A percentile compares a stretch with the other conserved stretches of the same genome.
Evolutionary conservation across 2,329 filamentous ascomycete genomes (phyloP).

Genomic region (Neofusicoccum laricinum): DNA sequence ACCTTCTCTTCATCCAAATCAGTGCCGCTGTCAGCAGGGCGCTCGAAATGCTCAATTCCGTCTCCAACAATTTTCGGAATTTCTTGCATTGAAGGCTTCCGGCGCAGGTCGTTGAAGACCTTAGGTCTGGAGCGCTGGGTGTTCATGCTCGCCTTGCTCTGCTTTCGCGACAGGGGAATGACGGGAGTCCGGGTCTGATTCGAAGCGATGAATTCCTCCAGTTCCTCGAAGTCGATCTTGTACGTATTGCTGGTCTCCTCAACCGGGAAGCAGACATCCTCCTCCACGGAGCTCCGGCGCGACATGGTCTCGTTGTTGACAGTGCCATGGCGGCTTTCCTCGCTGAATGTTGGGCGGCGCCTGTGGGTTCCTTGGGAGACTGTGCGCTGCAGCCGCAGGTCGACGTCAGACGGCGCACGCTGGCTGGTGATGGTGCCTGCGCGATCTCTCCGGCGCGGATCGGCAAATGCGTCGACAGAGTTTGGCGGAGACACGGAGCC

Average conservation of each 20-base stretch:
- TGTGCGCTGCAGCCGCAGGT: constrained; percentile 65
- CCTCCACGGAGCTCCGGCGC: constrained; percentile 70
- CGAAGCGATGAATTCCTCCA: constrained; percentile 84
- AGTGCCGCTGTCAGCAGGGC: constrained; percentile 23
- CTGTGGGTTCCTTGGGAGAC: constrained; percentile 66
- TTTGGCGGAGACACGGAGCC: constrained; percentile 86
- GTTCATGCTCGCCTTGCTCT: constrained; percentile 32
- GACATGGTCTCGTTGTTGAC: constrained; percentile 61
- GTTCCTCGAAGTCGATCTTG: constrained; percentile 85
- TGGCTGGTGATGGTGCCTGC: constrained; percentile 64
- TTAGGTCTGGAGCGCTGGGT: constrained; percentile 48
- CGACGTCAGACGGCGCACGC: constrained; percentile 48
- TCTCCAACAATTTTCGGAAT: constrained; percentile 33
- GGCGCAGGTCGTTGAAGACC: constrained; percentile 62
- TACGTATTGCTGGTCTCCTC: constrained; percentile 74
- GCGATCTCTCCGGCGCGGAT: constrained; percentile 80
- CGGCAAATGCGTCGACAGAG: constrained; percentile 95
- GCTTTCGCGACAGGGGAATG: constrained; percentile 36
- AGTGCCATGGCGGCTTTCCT: constrained; percentile 57
- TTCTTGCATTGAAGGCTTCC: background rate
- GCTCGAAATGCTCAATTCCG: background rate
- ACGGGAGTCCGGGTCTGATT: constrained; percentile 45
- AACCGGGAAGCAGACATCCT: constrained; percentile 87
- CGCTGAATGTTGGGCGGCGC: constrained; percentile 59
- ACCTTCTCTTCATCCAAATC: constrained; percentile 44